Conservation (phyloP, 768 basidiomycete genomes). For the Tulasnella sp. region DNA sequence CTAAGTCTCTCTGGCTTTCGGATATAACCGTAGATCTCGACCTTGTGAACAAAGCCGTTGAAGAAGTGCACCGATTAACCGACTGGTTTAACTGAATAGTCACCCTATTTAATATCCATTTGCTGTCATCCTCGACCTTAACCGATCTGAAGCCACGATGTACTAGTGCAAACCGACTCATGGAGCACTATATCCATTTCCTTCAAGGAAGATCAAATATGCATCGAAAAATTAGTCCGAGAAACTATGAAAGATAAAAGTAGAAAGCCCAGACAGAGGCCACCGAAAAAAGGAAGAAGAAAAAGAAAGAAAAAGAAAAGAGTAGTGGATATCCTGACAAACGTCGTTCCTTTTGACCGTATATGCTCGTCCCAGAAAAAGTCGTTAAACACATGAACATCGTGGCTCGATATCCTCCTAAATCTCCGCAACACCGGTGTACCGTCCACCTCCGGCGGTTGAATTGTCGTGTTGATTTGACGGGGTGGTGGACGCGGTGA, state of each 20-base stretch:
- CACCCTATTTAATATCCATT: neutral
- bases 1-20: no score
- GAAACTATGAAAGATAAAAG: no score
- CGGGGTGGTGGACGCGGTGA: neutral
- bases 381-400: neutral
- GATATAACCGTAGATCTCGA: neutral
- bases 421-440: neutral
- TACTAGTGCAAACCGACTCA: no score
- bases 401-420: neutral
- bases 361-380: neutral
- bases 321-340: no score
- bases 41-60: slow-evolving; percentile 14
- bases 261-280: no score
- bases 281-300: no score
- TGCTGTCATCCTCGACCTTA: neutral
- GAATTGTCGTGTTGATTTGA: neutral
- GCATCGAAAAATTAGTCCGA: no score
- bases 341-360: no score
- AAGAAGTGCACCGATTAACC: slow-evolving; percentile 10
- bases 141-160: neutral
- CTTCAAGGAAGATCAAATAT: no score
- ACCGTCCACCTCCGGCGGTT: neutral
- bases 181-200: no score
- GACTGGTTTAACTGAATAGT: slow-evolving; percentile 9
- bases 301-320: no score